Evolutionary conservation across 2,329 filamentous ascomycete species (phyloP).

Genomic region (Neofusicoccum umdonicola): DNA sequence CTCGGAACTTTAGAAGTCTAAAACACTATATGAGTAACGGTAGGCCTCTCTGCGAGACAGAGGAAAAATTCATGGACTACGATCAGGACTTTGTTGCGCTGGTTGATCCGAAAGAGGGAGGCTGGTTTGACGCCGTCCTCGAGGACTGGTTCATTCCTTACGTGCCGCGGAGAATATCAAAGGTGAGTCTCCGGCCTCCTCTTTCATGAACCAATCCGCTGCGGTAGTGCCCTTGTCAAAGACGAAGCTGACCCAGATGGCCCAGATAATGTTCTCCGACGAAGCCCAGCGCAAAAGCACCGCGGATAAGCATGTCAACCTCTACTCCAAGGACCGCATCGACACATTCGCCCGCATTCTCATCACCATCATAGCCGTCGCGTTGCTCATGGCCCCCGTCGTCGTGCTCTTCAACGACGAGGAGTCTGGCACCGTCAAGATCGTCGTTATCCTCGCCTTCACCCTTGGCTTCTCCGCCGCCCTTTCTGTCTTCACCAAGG

Average conservation of each 20-base stretch:
- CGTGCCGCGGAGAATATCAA: no score
- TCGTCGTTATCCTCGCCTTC: slow-evolving; percentile 21
- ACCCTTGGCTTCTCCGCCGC: slow-evolving; percentile 23
- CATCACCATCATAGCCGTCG: slow-evolving; percentile 25
- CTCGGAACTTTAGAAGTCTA: slow-evolving; percentile 19
- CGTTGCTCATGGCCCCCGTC: slow-evolving; percentile 24
- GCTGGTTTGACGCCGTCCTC: slow-evolving; percentile 18
- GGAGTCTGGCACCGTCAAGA: slow-evolving; percentile 20
- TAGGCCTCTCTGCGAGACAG: slow-evolving; percentile 14
- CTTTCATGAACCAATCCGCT: no score
- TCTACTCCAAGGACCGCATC: slow-evolving; percentile 22
- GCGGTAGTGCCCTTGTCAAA: no score
- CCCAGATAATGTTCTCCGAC: slow-evolving; percentile 18
- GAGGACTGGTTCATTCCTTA: slow-evolving; percentile 7
- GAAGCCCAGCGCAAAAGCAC: slow-evolving; percentile 20
- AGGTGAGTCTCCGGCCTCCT: no score
- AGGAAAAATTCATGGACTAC: slow-evolving; percentile 13
- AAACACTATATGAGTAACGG: slow-evolving; percentile 21
- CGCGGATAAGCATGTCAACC: slow-evolving; percentile 15
- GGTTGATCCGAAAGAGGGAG: slow-evolving; percentile 17
- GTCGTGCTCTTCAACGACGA: slow-evolving; percentile 21
- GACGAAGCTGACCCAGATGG: no score
- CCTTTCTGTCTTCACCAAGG: slow-evolving; percentile 22
- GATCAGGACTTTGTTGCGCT: slow-evolving; percentile 20
- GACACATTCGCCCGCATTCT: slow-evolving; percentile 22